Percentiles rank a stretch among this genome's conserved stretches.
Conservation (phyloP, 371 early-diverging fungal genomes). For the Apophysomyces variabilis region DNA sequence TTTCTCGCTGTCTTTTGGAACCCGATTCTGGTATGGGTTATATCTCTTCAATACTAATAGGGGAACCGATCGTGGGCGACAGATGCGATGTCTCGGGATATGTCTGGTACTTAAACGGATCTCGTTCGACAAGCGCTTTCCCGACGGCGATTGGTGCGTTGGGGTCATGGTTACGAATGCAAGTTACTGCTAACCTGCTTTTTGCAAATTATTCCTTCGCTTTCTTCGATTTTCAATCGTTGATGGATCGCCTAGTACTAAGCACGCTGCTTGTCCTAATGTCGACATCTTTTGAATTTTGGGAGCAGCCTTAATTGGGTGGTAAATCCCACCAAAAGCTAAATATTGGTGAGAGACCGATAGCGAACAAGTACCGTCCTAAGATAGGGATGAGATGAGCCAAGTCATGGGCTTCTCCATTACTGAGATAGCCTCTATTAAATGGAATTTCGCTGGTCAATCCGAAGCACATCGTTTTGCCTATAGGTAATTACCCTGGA, state of each 20-base stretch:
- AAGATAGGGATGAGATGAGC: constrained; percentile 50
- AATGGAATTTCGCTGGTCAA: too few relatives aligned
- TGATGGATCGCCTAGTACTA: constrained; percentile 27
- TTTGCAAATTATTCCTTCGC: constrained; percentile 28
- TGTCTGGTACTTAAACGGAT: constrained; percentile 26
- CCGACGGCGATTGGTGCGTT: constrained; percentile 27
- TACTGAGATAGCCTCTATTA: constrained; percentile 53
- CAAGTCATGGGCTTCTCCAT: constrained; percentile 57
- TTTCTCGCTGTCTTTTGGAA: too few relatives aligned
- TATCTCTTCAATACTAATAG: too few relatives aligned
- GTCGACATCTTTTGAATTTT: constrained; percentile 18
- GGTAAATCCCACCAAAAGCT: too few relatives aligned
- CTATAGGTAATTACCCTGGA: constrained; percentile 38
- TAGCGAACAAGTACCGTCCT: constrained; percentile 1
- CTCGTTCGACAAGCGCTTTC: constrained; percentile 19
- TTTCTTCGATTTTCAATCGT: constrained; percentile 23
- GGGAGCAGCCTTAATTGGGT: not conserved
- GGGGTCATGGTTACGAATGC: constrained; percentile 21
- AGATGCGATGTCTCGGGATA: constrained; percentile 24
- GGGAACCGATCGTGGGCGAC: not conserved
- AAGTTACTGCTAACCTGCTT: constrained; percentile 27
- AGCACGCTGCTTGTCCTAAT: constrained; percentile 28
- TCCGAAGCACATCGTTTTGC: not conserved
- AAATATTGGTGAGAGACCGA: too few relatives aligned
- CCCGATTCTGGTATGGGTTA: too few relatives aligned